Percentiles rank a stretch among this genome's conserved stretches.
phyloP scores from a whole-genome alignment of 257 asterid species.

The Solanum virginianum region DNA sequence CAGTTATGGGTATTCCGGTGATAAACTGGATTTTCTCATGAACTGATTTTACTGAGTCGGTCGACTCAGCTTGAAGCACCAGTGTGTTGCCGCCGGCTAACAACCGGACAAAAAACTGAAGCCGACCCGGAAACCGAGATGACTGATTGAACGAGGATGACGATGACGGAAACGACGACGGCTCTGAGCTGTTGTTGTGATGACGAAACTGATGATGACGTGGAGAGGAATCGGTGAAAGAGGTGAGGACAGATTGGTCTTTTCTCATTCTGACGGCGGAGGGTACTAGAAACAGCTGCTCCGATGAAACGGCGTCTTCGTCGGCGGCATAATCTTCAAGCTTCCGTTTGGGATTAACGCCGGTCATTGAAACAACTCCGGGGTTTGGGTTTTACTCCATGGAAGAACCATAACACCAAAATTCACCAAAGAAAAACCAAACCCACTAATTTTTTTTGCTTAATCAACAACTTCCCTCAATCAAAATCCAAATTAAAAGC shows the following conservation, averaged over 20 bases:
- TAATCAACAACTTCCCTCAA: background rate
- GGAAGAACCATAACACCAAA: background rate
- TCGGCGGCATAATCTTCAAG: constrained; percentile 54
- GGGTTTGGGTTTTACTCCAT: background rate
- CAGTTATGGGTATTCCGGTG: constrained; percentile 49
- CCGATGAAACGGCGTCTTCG: constrained; percentile 10
- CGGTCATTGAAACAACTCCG: background rate
- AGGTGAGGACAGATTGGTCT: constrained; percentile 37
- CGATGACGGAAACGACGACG: background rate
- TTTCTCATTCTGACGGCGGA: constrained; percentile 40
- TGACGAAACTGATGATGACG: constrained; percentile 9
- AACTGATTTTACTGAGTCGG: constrained; percentile 39
- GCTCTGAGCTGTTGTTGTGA: background rate
- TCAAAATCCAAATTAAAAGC: background rate
- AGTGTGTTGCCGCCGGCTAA: constrained; percentile 44
- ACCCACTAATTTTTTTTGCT: background rate
- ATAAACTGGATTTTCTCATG: constrained; percentile 39
- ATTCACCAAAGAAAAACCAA: background rate
- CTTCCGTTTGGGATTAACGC: constrained; percentile 43
- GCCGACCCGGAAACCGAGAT: constrained; percentile 9
- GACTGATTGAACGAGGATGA: background rate
- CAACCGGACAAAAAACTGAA: constrained; percentile 79
- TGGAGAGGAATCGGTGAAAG: constrained; percentile 15
- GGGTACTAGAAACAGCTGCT: background rate
- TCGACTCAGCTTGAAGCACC: constrained; percentile 44